Conservation (phyloP, 116 monocot genomes). For the Posidonia oceanica region DNA sequence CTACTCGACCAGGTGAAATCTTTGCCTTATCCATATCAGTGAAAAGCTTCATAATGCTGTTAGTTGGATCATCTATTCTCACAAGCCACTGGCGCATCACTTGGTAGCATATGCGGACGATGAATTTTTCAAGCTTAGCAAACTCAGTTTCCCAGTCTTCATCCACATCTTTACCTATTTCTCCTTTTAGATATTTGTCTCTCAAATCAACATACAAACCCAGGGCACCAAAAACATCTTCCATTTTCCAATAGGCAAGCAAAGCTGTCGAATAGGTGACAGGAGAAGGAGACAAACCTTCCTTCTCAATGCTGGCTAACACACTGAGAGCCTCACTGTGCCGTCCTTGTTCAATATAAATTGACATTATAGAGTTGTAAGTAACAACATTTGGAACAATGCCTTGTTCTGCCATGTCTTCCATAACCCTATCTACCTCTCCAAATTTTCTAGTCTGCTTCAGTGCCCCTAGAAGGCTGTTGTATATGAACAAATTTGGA, state of each 20-base stretch:
- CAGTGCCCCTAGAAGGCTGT: conserved; percentile 73
- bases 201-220: conserved; percentile 33
- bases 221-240: conserved; percentile 63
- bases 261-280: conserved; percentile 63
- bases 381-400: conserved; percentile 65
- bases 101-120: conserved; percentile 47
- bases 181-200: conserved; percentile 40
- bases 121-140: conserved; percentile 45
- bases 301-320: conserved; percentile 30
- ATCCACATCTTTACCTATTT: conserved; percentile 15
- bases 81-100: conserved; percentile 63
- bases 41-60: conserved; percentile 43
- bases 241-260: conserved; percentile 53
- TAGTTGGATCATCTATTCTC: conserved; percentile 20
- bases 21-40: conserved; percentile 43
- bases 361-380: conserved; percentile 77
- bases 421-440: conserved; percentile 34
- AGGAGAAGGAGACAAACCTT: conserved; percentile 49
- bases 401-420: conserved; percentile 63
- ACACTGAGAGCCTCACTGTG: conserved; percentile 37
- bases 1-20: conserved; percentile 21
- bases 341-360: conserved; percentile 52
- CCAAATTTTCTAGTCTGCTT: conserved; percentile 36
- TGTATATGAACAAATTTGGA: conserved; percentile 66
- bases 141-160: conserved; percentile 59